Percentiles rank a stretch among this genome's conserved stretches.
Conservation (phyloP, 1,139 yeast genomes). For the Hemisphaericaspora xylofermentans region DNA sequence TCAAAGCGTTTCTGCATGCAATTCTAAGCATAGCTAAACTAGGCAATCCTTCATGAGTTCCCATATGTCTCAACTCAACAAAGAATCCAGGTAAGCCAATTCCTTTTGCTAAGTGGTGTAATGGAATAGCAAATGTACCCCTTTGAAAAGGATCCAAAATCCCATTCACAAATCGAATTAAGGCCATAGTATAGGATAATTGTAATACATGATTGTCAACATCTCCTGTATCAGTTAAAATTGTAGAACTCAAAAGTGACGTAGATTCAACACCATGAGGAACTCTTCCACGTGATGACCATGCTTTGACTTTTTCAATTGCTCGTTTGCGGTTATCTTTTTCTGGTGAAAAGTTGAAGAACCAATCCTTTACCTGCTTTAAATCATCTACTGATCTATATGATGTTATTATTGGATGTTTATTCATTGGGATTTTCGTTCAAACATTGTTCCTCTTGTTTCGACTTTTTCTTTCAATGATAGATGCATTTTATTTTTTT, state of each 20-base stretch:
- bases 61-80: conserved; percentile 87
- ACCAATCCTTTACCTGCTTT: conserved; percentile 53
- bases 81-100: conserved; percentile 75
- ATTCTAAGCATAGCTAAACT: conserved; percentile 62
- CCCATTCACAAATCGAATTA: conserved; percentile 90
- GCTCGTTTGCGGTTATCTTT: conserved; percentile 31
- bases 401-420: conserved; percentile 51
- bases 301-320: conserved; percentile 47
- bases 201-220: conserved; percentile 32
- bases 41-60: conserved; percentile 88
- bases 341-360: conserved; percentile 41
- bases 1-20: conserved; percentile 58
- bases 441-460: neutral
- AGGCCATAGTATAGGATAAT: conserved; percentile 69
- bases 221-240: conserved; percentile 29
- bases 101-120: conserved; percentile 69
- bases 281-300: conserved; percentile 39
- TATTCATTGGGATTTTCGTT: conserved; percentile 9
- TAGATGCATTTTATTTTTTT: neutral
- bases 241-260: conserved; percentile 55
- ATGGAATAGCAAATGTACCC: conserved; percentile 73
- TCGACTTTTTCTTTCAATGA: neutral
- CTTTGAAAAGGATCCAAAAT: conserved; percentile 84
- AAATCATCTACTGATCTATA: conserved; percentile 57
- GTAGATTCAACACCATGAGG: conserved; percentile 58